Evolutionary conservation across 192 early-diverging fungal genomes (phyloP), one percentile per base, ranked within the genome.

Genomic region (Glomus cerebriforme): DNA sequence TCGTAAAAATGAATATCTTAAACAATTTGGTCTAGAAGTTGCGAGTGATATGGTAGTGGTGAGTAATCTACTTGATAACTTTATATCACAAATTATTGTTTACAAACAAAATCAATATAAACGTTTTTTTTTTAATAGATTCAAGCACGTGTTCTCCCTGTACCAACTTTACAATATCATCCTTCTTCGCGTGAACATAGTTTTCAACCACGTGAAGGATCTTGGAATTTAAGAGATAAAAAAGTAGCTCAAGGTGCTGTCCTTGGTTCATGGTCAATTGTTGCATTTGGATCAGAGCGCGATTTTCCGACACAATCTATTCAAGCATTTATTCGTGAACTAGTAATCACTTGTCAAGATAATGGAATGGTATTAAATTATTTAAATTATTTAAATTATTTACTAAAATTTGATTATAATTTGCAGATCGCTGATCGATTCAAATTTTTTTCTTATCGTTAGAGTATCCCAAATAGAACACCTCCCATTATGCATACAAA

Each of bases 161-260:
- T 93, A 2, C 97, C 97, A 1, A 90, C 86, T 1, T 87, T 98
- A 80, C 82, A 80, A 7, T 97, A 91, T 60, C 80, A 86, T 34
- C 43, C 66, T 8, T 74, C 65, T 0, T 89, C 89, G 35, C 87
- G 86, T 10, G 86, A 90, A 2, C 62, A 85, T 24, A 75, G 43
- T 27, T 74, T 93, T 54, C 65, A 79, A 37, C 92, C 93, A 19
- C 81, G 85, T 19, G 87, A 86, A 76, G 96, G 97, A 9, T 90
- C 92, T 6, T 98, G 96, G 96, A 96, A 96, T 82, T 86, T 98
- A 70, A 88, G 87, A 69, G 93, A 92, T 80, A 95, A 94, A 81
- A 90, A 90, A 79, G 90, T 98, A 3, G 84, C 87, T 9, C 80
- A 90, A 8, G 94, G 94, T 10, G 89, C 89, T 7, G 87, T 87